Percentiles rank a stretch among this genome's conserved stretches.
phyloP scores from a whole-genome alignment of 305 asterid species.

The Striga hermonthica region DNA sequence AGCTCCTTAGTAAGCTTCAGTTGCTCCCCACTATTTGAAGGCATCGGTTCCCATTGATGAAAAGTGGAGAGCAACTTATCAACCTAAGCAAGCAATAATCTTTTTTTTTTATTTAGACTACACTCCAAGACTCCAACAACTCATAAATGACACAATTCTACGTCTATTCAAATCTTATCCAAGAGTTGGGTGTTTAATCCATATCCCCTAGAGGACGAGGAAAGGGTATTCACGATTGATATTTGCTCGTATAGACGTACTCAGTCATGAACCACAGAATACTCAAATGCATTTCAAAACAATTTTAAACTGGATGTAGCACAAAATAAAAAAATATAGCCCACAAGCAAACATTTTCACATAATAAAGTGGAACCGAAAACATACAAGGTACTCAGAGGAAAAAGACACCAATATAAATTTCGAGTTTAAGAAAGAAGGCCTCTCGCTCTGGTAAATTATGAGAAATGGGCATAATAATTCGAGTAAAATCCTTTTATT shows the following conservation, averaged over 20 bases:
- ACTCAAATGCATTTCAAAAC: no score
- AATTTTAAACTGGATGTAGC: no score
- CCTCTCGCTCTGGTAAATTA: conserved; percentile 15
- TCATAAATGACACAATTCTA: background rate
- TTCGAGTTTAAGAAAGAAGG: conserved; percentile 19
- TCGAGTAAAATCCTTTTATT: no score
- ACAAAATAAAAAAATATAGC: no score
- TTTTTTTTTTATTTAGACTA: conserved; percentile 21
- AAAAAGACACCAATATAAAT: background rate
- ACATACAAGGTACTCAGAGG: background rate
- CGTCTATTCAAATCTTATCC: no score
- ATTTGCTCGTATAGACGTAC: no score
- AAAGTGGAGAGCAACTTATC: conserved; percentile 74
- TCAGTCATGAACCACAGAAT: no score
- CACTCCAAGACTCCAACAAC: background rate
- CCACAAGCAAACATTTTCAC: no score
- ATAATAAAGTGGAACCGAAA: conserved; percentile 15
- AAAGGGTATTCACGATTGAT: no score
- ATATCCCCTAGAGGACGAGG: no score
- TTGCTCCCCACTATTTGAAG: conserved; percentile 48
- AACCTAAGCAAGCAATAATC: conserved; percentile 51
- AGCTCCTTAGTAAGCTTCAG: conserved; percentile 65
- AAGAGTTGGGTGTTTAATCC: no score
- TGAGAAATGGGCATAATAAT: background rate
- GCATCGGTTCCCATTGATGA: conserved; percentile 77